These are phyloP conservation scores for Colletotrichum falcatum DNA, from an alignment of 2,329 filamentous ascomycete genomes.

Conservation along the genomic window DNA sequence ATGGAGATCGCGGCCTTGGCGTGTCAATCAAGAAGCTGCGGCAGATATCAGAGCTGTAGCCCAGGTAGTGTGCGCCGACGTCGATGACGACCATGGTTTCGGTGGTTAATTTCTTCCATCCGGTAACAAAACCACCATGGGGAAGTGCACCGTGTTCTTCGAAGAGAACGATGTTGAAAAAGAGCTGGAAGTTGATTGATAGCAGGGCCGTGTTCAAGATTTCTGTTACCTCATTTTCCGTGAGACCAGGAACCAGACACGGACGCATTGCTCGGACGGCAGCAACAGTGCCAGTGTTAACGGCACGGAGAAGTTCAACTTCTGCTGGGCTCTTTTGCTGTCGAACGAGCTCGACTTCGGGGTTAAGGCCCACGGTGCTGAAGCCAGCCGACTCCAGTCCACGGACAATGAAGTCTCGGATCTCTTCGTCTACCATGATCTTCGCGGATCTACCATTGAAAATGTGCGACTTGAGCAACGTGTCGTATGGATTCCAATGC, in stretches of 20 bases:
- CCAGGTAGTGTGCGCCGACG: conserved; percentile 70
- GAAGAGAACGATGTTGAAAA: conserved; percentile 75
- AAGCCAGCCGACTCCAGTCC: conserved; percentile 67
- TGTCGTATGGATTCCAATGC: conserved; percentile 73
- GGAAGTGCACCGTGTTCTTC: conserved; percentile 66
- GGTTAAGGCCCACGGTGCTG: conserved; percentile 64
- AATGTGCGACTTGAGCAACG: conserved; percentile 59
- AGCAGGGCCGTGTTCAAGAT: conserved; percentile 67
- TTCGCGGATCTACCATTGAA: conserved; percentile 50
- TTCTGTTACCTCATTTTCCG: conserved; percentile 67
- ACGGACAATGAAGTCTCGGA: conserved; percentile 71
- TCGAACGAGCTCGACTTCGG: conserved; percentile 67
- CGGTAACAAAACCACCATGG: conserved; percentile 65
- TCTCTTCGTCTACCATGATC: conserved; percentile 75
- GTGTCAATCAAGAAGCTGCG: conserved; percentile 68
- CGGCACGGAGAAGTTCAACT: conserved; percentile 68
- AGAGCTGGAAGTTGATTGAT: conserved; percentile 65
- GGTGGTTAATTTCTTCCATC: conserved; percentile 61
- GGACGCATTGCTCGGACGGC: conserved; percentile 68
- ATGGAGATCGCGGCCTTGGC: conserved; percentile 28
- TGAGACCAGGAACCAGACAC: conserved; percentile 67
- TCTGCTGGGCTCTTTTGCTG: conserved; percentile 69
- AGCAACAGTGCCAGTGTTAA: conserved; percentile 73
- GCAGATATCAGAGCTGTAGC: conserved; percentile 74
- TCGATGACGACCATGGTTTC: conserved; percentile 73